A percentile compares a stretch with the other conserved stretches of the same genome.
These are phyloP conservation scores for Carallia brachiata DNA, from an alignment of 345 rosid species.

Conservation along the genomic window DNA sequence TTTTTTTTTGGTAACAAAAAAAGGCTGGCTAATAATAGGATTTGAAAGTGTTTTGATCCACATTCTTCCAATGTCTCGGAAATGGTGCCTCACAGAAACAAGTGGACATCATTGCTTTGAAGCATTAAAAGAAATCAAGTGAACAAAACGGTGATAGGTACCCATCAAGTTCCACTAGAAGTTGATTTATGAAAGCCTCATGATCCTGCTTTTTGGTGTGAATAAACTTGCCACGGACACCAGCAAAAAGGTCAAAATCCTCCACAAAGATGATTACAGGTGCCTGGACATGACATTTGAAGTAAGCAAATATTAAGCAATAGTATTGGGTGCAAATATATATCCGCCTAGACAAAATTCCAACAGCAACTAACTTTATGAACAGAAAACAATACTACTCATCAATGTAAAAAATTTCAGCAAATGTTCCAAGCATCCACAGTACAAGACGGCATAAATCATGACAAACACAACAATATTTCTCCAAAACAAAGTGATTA, in stretches of 20 bases:
- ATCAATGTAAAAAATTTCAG: no score
- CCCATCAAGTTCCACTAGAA: slow-evolving; percentile 99
- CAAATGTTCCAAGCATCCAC: no score
- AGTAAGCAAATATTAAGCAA: slow-evolving; percentile 15
- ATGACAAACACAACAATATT: no score
- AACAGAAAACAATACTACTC: background rate
- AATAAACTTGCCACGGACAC: slow-evolving; percentile 88
- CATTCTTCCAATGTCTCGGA: background rate
- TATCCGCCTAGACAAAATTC: background rate
- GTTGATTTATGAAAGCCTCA: slow-evolving; percentile 95
- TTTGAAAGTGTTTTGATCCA: background rate
- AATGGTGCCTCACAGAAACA: background rate
- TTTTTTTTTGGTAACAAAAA: background rate
- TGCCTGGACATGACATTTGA: slow-evolving; percentile 51
- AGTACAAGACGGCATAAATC: no score
- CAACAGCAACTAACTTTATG: background rate
- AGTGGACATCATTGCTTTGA: slow-evolving; percentile 5
- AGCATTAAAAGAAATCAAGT: slow-evolving; percentile 13
- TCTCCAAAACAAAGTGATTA: no score
- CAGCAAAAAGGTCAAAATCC: slow-evolving; percentile 97
- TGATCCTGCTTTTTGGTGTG: slow-evolving; percentile 94
- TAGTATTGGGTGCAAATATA: background rate
- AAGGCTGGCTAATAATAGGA: background rate
- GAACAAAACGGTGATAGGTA: slow-evolving; percentile 33
- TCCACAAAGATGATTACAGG: slow-evolving; percentile 95